Evolutionary conservation across 352 stramenopile genomes (phyloP), one percentile per base, ranked within the genome.

Genomic region (Thalassiosira oceanica): DNA sequence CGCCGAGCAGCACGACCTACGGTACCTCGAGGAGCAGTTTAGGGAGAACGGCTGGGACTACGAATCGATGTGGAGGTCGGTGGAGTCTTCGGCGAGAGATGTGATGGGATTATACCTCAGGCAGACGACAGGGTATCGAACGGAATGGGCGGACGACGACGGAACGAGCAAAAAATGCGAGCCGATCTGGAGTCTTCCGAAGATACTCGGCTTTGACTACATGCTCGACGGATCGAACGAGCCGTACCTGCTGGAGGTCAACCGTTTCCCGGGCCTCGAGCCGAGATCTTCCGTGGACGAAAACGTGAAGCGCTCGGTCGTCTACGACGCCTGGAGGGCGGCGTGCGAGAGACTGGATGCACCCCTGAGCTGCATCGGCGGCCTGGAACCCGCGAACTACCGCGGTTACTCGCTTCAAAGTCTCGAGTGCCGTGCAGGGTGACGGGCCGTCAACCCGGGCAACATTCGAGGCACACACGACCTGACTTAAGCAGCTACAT

Each of bases 141-240:
- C 18, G 15, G 36, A 18, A 5, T n/a, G 0, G 2, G 8, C 37
- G 0, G 21, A 16, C 11, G 8, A 45, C 26, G 2, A 45, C 11
- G 11, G 11, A n/a, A 26, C 10, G n/a, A n/a, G 33, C 10, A 39
- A 39, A n/a, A n/a, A n/a, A 39, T n/a, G n/a, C 10, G 16, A 13
- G 8, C 27, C 0, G 35, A 39, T 54, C 21, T 15, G 8, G n/a
- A 10, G 21, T 44, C 0, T 89, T 62, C 82, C 82, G 16, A 89
- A 87, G 49, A 84, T 89, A 43, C 26, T 89, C 20, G 81, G 81
- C 27, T 78, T 89, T 51, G 81, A 89, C 57, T 87, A 81, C 42
- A 80, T 87, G 8, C 49, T 89, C n/a, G 63, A 83, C 49, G 55
- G 77, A 35, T 27, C 33, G 15, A 42, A 61, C 39, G 55, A 56